Percentiles rank a stretch among this genome's conserved stretches.
phyloP scores from a whole-genome alignment of 176 grass and related monocot genomes.

The Echinochloa phyllopogon region DNA sequence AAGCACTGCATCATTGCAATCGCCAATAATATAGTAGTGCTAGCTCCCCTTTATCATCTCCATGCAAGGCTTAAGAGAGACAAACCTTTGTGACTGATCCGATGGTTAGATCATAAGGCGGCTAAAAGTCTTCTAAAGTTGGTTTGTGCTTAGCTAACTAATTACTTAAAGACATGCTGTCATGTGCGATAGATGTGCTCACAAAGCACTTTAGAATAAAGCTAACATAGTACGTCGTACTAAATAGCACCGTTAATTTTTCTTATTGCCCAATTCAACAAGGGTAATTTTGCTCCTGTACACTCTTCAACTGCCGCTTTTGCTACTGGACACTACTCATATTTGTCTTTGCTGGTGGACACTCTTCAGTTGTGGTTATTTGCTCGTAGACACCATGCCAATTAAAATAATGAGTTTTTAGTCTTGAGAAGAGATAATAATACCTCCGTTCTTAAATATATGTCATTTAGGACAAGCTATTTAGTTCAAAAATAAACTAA shows the following conservation, averaged over 20 bases:
- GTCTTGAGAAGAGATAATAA: no score
- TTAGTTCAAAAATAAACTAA: no score
- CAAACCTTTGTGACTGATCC: slow-evolving; percentile 30
- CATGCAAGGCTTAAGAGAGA: slow-evolving; percentile 36
- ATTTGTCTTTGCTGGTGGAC: no score
- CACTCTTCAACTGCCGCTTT: no score
- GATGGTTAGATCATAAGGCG: slow-evolving; percentile 49
- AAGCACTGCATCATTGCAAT: background rate
- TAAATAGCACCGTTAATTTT: background rate
- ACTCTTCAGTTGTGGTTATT: no score
- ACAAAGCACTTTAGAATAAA: slow-evolving; percentile 32
- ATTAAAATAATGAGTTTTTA: no score
- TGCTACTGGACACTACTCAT: no score
- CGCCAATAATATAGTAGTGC: slow-evolving; percentile 25
- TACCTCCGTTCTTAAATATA: no score
- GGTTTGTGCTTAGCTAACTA: slow-evolving; percentile 34
- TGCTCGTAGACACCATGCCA: no score
- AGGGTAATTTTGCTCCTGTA: no score
- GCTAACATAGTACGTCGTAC: background rate
- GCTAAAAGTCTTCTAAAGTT: slow-evolving; percentile 44
- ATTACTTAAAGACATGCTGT: slow-evolving; percentile 32
- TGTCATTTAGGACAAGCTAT: no score
- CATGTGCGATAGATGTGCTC: background rate
- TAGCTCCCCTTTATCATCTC: background rate
- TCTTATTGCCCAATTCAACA: background rate